These are phyloP conservation scores for Penicillium brevicompactum DNA, from an alignment of 2,329 filamentous ascomycete species.

Conservation along the genomic window DNA sequence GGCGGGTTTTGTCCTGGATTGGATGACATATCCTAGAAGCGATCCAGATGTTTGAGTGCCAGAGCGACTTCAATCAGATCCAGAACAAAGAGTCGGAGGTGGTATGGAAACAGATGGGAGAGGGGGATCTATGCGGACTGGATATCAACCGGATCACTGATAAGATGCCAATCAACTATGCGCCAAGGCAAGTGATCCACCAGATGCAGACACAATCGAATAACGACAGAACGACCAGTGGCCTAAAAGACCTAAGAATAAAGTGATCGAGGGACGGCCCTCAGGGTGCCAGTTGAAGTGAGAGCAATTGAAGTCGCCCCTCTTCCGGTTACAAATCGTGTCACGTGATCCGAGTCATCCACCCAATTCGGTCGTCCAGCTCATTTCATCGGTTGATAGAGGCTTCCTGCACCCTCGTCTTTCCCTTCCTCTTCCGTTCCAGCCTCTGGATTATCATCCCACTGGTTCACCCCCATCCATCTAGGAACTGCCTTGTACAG, in stretches of 20 bases:
- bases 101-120: background rate
- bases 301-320: conserved; percentile 6
- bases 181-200: conserved; percentile 11
- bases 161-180: conserved; percentile 16
- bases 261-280: conserved; percentile 18
- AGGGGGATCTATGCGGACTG: conserved; percentile 2
- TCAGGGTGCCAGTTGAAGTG: conserved; percentile 12
- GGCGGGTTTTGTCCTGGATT: conserved; percentile 38
- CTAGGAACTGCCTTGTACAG: conserved; percentile 4
- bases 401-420: conserved; percentile 1
- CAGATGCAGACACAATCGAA: background rate
- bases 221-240: conserved; percentile 14
- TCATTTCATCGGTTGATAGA: conserved; percentile 14
- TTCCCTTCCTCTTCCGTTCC: background rate
- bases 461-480: background rate
- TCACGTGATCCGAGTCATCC: conserved; percentile 7
- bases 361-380: conserved; percentile 12
- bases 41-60: background rate
- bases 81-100: background rate
- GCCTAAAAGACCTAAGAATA: conserved; percentile 26
- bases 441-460: background rate
- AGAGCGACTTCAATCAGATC: background rate
- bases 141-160: conserved; percentile 9
- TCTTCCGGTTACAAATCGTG: conserved; percentile 11
- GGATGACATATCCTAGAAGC: conserved; percentile 41